These are phyloP conservation scores for Paramyrothecium sp. DNA, from an alignment of 2,329 filamentous ascomycete species.

Conservation along the genomic window DNA sequence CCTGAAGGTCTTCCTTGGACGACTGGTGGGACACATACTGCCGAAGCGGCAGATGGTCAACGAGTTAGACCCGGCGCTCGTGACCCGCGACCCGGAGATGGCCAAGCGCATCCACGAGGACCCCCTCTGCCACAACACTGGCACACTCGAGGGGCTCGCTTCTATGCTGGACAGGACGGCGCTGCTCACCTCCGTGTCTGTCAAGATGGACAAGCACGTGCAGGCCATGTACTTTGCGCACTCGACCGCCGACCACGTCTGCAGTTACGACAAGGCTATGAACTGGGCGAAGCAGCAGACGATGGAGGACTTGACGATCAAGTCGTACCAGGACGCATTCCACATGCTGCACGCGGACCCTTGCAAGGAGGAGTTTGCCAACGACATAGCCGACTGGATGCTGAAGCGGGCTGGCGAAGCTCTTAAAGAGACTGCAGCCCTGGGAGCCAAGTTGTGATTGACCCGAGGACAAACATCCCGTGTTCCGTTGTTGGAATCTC, in stretches of 20 bases:
- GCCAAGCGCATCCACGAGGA: constrained; percentile 63
- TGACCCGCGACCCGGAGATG: constrained; percentile 67
- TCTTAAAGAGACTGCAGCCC: constrained; percentile 11
- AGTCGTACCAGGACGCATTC: constrained; percentile 72
- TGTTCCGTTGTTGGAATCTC: no score
- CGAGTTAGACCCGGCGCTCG: constrained; percentile 59
- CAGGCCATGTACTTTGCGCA: constrained; percentile 70
- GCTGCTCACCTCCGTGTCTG: constrained; percentile 55
- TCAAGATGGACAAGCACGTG: constrained; percentile 52
- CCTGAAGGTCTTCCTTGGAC: constrained; percentile 63
- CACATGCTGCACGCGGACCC: constrained; percentile 70
- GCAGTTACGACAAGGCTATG: constrained; percentile 63
- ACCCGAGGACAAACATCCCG: background rate
- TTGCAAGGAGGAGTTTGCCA: constrained; percentile 51
- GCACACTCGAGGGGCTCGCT: constrained; percentile 78
- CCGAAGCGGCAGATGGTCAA: constrained; percentile 68
- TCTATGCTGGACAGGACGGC: constrained; percentile 74
- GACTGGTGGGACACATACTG: constrained; percentile 65
- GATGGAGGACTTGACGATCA: constrained; percentile 68
- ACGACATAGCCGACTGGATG: constrained; percentile 67
- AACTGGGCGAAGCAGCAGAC: constrained; percentile 59
- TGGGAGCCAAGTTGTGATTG: constrained; percentile 36
- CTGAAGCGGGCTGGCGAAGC: constrained; percentile 36
- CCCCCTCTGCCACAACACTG: constrained; percentile 74
- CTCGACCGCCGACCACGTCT: constrained; percentile 71